A percentile compares a stretch with the other conserved stretches of the same genome.
phyloP scores from a whole-genome alignment of 1,139 yeast genomes.

The Debaryomyces sp. region DNA sequence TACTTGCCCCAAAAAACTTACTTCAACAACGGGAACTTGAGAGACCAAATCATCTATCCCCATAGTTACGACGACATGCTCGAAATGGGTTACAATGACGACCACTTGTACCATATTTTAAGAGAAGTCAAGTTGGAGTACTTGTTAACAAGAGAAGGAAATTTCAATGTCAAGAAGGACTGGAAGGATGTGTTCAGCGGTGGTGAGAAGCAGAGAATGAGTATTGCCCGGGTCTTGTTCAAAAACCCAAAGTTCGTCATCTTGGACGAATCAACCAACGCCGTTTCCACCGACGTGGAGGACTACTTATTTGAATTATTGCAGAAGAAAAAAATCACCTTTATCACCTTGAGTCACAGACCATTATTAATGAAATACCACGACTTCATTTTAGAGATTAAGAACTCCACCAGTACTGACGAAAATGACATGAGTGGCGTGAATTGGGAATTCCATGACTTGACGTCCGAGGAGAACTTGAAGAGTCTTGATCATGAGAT shows the following conservation, averaged over 20 bases:
- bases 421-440: conserved; percentile 18
- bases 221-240: conserved; percentile 85
- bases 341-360: conserved; percentile 83
- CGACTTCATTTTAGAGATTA: conserved; percentile 69
- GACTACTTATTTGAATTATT: conserved; percentile 82
- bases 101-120: conserved; percentile 66
- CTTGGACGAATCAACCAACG: conserved; percentile 91
- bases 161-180: conserved; percentile 63
- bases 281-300: conserved; percentile 90
- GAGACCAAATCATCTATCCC: conserved; percentile 90
- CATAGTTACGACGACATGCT: conserved; percentile 77
- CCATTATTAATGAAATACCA: conserved; percentile 87
- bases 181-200: conserved; percentile 95
- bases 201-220: conserved; percentile 91
- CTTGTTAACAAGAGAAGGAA: conserved; percentile 64
- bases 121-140: conserved; percentile 81
- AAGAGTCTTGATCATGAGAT: conserved; percentile 68
- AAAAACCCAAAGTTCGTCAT: conserved; percentile 82
- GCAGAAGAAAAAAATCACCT: conserved; percentile 69
- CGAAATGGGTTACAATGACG: conserved; percentile 71
- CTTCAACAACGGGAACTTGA: conserved; percentile 73
- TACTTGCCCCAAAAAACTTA: conserved; percentile 85
- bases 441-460: conserved; percentile 47
- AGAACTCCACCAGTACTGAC: conserved; percentile 40
- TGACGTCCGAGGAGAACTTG: conserved; percentile 63